Conservation (phyloP, 179 eudicot genomes). For the Heliamphora pulchella region DNA sequence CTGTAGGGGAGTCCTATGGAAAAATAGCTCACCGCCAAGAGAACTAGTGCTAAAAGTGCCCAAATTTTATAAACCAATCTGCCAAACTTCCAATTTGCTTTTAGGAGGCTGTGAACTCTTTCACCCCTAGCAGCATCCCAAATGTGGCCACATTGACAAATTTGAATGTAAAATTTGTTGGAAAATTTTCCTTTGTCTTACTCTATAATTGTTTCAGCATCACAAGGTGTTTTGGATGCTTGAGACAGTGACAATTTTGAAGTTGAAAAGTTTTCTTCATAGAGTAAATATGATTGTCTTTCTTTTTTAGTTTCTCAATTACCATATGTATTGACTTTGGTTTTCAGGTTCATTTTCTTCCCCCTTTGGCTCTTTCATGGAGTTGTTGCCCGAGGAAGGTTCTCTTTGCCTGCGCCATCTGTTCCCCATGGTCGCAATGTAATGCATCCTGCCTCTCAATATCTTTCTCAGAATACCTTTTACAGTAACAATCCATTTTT, state of each 20-base stretch:
- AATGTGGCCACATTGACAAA: background rate
- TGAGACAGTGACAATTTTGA: background rate
- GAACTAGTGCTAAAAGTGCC: too few relatives aligned
- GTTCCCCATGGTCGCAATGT: constrained; percentile 93
- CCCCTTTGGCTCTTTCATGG: constrained; percentile 90
- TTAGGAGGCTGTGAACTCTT: background rate
- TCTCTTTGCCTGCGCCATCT: constrained; percentile 91
- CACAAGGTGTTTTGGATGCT: background rate
- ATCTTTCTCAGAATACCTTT: background rate
- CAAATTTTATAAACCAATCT: too few relatives aligned
- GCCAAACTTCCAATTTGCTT: background rate
- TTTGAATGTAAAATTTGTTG: background rate
- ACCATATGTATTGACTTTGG: background rate
- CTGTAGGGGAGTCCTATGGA: too few relatives aligned
- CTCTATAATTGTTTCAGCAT: background rate
- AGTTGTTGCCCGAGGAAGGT: constrained; percentile 88
- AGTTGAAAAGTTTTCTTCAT: background rate
- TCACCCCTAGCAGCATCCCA: background rate
- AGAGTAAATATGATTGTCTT: background rate
- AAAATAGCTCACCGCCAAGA: too few relatives aligned
- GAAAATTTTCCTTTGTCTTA: background rate
- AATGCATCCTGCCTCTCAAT: constrained; percentile 17
- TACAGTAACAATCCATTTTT: background rate
- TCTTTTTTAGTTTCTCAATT: constrained; percentile 6
- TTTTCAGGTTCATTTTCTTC: constrained; percentile 71